Base-by-base conservation (phyloP, 768 basidiomycete species). In the Calocybe gangraenosa region DNA sequence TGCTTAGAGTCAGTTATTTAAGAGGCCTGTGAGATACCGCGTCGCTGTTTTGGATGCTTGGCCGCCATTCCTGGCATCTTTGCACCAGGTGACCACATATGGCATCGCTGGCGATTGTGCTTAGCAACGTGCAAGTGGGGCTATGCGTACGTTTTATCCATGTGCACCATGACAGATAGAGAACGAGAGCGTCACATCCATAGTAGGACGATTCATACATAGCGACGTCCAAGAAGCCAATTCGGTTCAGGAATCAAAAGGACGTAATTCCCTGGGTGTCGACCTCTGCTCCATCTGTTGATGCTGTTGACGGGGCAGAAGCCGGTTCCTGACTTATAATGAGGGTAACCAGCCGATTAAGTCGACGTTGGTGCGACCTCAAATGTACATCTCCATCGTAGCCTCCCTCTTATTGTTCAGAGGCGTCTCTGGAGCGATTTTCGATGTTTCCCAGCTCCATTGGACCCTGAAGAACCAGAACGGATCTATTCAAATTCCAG, bases 391-490 rank as follows among this genome's bases (percentile, higher is more conserved):
- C 15, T 31, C 21, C 23, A 38, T 37, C 15, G 8, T 31, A 8
- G 35, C 39, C 32, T 36, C 38, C 17, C 23, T 49, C 13, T 31
- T 38, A 1, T 23, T 42, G 23, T 25, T 48, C 15, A 23, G 18
- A 8, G 25, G 21, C 19, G 53, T 41, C 11, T 40, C 53, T 32
- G 64, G 58, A 8, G 49, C 54, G 7, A 55, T 64, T 31, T 73
- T 74, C 44, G 68, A 73, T 50, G 67, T 78, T 21, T 70, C 74
- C 13, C 57, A 64, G 13, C 63, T 80, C 30, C 50, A 65, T 2
- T 80, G 78, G 80, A 75, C 76, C 1, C 61, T 81, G 37, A 67
- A 62, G 48, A 79, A 79, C 56, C 63, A 70, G 55, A 79, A 78
- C 48, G 71, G 76, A 10, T 70, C 74, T 11, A 74, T 81, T 33